Evolutionary conservation across 805 yeast genomes (phyloP).

Genomic region (Allodekkera sacchari): DNA sequence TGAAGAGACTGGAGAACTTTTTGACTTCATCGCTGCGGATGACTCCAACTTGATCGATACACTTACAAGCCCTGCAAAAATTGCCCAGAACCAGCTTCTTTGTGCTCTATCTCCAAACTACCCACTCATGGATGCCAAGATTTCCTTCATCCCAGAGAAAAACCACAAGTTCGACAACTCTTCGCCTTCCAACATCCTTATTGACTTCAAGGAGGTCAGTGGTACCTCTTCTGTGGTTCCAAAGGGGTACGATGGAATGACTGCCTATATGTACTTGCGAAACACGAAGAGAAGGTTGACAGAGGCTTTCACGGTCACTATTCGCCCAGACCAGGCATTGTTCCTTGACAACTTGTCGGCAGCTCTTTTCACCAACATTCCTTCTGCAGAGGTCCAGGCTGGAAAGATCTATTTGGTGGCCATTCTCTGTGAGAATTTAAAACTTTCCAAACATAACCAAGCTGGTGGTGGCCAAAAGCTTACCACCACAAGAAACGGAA

Average conservation of each 20-base stretch:
- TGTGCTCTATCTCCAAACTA: slow-evolving; percentile 67
- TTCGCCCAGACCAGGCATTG: slow-evolving; percentile 48
- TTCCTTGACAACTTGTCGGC: slow-evolving; percentile 65
- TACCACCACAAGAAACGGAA: slow-evolving; percentile 55
- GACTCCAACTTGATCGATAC: slow-evolving; percentile 2
- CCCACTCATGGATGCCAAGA: slow-evolving; percentile 38
- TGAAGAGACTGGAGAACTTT: slow-evolving; percentile 47
- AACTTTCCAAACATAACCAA: slow-evolving; percentile 22
- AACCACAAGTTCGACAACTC: slow-evolving; percentile 40
- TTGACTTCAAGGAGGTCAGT: slow-evolving; percentile 64
- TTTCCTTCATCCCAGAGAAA: slow-evolving; percentile 34
- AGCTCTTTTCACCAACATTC: slow-evolving; percentile 71
- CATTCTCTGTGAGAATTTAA: slow-evolving; percentile 61
- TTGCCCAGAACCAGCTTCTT: slow-evolving; percentile 61
- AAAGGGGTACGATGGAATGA: slow-evolving; percentile 60
- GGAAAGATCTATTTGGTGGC: slow-evolving; percentile 71
- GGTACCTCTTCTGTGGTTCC: slow-evolving; percentile 54
- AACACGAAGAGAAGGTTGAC: slow-evolving; percentile 57
- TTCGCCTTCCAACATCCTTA: slow-evolving; percentile 59
- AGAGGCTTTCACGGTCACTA: slow-evolving; percentile 69
- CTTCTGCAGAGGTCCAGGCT: slow-evolving; percentile 49
- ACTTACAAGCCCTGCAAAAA: slow-evolving; percentile 39
- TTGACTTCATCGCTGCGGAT: slow-evolving; percentile 18
- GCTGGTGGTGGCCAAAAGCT: background rate
- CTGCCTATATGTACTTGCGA: slow-evolving; percentile 65